Base-by-base conservation (phyloP, 305 asterid species). In the Fraxinus sp. region DNA sequence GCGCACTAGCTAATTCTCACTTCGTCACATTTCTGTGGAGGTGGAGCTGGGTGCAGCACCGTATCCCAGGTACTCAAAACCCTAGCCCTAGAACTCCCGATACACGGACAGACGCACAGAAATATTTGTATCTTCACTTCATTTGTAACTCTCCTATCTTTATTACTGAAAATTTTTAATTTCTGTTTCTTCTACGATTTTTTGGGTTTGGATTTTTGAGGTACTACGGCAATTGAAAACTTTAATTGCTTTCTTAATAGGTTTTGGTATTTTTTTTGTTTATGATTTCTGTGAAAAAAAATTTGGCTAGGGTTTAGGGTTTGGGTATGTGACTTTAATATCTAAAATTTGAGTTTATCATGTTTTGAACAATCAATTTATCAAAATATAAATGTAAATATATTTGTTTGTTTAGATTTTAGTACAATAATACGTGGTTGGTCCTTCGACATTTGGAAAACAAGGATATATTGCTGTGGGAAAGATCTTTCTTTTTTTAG, bases 21-120 rank as follows among this genome's bases (percentile, higher is more conserved):
- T 72, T 72, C 77, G 81, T 66, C 39, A 71, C 89, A 26, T 75
- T 79, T 79, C 52, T 78, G 91, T 84, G 92, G 88, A 79, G 91
- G 68, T 18, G 70, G 87, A 79, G 92, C 89, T 83, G 85, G 76
- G 82, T 57, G 91, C 90, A 81, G 87, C 88, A 85, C 78, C 84
- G 86, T 49, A 57, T 39, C 49, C 57, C 75, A 75, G 83, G 81
- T 86, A 66, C 83, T 64, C 77, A 24, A 81, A 7, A 83, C 86
- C 88, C 90, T 86, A 84, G 78, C 59, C 1, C 46, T 3, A 2
- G 16, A 33, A 71, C 26, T 7, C 20, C 16, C n/a, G 10, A 9
- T 37, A 41, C 66, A 39, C 64, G 43, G 36, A 32, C 11, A n/a
- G 16, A 32, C 10, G 20, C 36, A 30, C 10, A 62, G 5, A 30